phyloP scores from a whole-genome alignment of 1,139 yeast species.

The Candida sanyaensis region DNA sequence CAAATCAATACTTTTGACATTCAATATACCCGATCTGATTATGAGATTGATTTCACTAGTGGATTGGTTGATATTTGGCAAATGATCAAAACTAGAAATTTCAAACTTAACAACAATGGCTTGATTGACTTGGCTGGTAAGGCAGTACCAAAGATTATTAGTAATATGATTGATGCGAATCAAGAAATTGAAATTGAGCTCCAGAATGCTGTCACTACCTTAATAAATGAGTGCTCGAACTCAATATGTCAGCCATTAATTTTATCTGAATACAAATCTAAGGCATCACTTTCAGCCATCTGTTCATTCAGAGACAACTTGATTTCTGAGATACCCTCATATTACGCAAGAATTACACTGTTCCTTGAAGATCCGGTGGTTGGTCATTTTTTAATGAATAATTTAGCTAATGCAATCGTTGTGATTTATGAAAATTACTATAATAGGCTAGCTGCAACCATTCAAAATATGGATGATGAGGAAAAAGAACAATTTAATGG shows the following conservation, averaged over 20 bases:
- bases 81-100: constrained; percentile 40
- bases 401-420: constrained; percentile 29
- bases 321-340: constrained; percentile 54
- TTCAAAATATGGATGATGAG: constrained; percentile 15
- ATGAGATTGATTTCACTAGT: constrained; percentile 73
- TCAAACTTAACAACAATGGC: constrained; percentile 39
- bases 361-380: constrained; percentile 42
- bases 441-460: constrained; percentile 18
- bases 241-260: constrained; percentile 34
- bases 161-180: constrained; percentile 84
- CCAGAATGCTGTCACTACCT: constrained; percentile 67
- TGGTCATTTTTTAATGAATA: constrained; percentile 33
- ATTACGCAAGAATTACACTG: constrained; percentile 52
- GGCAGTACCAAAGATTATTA: constrained; percentile 80
- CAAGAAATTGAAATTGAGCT: constrained; percentile 74
- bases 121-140: constrained; percentile 63
- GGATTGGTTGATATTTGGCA: constrained; percentile 65
- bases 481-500: constrained; percentile 26
- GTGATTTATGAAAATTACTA: constrained; percentile 36
- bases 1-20: constrained; percentile 82
- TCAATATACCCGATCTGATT: constrained; percentile 70
- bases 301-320: constrained; percentile 49
- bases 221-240: constrained; percentile 45
- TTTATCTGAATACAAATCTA: constrained; percentile 20
- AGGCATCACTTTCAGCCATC: constrained; percentile 21